phyloP scores from a whole-genome alignment of 2,329 filamentous ascomycete genomes.

The Sporothrix variecibatus region DNA sequence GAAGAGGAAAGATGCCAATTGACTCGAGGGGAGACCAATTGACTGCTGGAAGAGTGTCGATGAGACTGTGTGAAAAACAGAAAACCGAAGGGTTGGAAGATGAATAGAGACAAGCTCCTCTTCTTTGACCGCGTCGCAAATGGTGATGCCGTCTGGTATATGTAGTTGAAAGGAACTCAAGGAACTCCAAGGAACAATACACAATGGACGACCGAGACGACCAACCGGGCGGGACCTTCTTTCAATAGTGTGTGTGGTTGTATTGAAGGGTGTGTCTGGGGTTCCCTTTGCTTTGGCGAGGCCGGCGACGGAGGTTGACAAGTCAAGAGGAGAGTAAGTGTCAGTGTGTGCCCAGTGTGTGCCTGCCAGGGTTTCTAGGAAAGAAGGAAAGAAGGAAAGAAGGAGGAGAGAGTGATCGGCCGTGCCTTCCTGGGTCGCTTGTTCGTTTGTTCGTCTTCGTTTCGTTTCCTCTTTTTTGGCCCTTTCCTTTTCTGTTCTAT shows the following conservation, averaged over 20 bases:
- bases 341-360: background rate
- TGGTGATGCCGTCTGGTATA: slow-evolving; percentile 15
- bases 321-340: background rate
- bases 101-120: background rate
- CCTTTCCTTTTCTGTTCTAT: slow-evolving; percentile 11
- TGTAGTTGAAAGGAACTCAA: background rate
- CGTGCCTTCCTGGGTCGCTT: background rate
- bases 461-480: background rate
- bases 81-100: background rate
- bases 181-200: too few species aligned
- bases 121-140: background rate
- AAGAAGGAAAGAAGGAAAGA: background rate
- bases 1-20: background rate
- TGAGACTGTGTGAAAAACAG: background rate
- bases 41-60: background rate
- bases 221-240: background rate
- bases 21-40: background rate
- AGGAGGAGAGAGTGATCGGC: slow-evolving; percentile 5
- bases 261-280: background rate
- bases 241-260: background rate
- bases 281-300: background rate
- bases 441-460: background rate
- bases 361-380: background rate
- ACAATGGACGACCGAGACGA: background rate
- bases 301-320: background rate